Conservation (phyloP, 768 basidiomycete species). For the Collybia sordida region DNA sequence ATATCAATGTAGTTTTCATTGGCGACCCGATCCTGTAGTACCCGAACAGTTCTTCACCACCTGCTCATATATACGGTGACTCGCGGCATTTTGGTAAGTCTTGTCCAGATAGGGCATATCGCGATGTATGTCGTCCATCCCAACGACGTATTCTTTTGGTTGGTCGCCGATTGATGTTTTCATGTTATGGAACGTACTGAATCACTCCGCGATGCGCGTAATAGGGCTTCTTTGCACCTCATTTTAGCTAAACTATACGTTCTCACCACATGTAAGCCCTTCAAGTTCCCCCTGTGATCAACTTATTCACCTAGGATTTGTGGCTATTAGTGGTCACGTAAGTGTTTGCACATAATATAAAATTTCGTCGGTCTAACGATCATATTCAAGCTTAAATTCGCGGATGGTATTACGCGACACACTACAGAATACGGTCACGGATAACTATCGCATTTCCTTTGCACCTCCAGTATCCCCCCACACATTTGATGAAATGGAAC, state of each 20-base stretch:
- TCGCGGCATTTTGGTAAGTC: slow-evolving; percentile 7
- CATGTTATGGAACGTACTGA: background rate
- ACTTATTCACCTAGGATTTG: background rate
- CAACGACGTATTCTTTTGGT: slow-evolving; percentile 3
- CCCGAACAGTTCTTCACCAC: slow-evolving; percentile 1
- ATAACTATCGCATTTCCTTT: no score
- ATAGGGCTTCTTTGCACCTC: slow-evolving; percentile 4
- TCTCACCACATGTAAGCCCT: background rate
- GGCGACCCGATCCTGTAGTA: background rate
- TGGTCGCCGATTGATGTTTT: background rate
- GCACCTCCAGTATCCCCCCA: no score
- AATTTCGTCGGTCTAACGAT: no score
- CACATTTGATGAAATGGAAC: no score
- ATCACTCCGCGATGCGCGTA: background rate
- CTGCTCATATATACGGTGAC: slow-evolving; percentile 3
- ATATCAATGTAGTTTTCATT: background rate
- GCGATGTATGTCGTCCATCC: slow-evolving; percentile 5
- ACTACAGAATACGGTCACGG: no score
- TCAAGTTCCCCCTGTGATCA: background rate
- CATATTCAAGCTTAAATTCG: no score
- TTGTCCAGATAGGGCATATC: slow-evolving; percentile 9
- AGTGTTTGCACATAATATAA: background rate
- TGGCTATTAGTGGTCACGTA: background rate
- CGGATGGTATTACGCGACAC: no score
- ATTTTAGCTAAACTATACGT: slow-evolving; percentile 1